phyloP scores from a whole-genome alignment of 805 yeast genomes.

The Schizosaccharomyces japonicus region DNA sequence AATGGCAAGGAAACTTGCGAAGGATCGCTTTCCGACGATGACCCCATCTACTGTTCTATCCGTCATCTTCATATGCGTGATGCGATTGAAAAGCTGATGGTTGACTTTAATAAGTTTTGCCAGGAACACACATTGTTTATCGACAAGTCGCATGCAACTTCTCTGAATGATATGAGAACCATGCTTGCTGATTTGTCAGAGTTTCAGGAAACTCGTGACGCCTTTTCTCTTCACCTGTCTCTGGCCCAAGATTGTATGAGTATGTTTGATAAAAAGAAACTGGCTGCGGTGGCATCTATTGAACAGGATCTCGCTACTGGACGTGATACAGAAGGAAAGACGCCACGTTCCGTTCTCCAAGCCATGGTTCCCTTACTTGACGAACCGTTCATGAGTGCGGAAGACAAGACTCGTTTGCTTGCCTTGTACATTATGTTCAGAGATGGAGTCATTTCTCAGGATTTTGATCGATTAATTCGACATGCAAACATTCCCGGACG shows the following conservation, averaged over 20 bases:
- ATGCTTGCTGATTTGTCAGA: slow-evolving; percentile 28
- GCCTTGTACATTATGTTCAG: slow-evolving; percentile 55
- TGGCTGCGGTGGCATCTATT: slow-evolving; percentile 55
- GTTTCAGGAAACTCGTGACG: slow-evolving; percentile 17
- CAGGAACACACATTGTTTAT: slow-evolving; percentile 46
- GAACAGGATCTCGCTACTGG: slow-evolving; percentile 72
- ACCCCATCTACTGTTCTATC: slow-evolving; percentile 46
- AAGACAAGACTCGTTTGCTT: slow-evolving; percentile 54
- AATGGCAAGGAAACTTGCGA: slow-evolving; percentile 22
- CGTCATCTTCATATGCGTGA: slow-evolving; percentile 57
- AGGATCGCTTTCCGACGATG: slow-evolving; percentile 33
- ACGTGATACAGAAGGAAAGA: slow-evolving; percentile 39
- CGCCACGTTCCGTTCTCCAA: slow-evolving; percentile 32
- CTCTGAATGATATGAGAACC: slow-evolving; percentile 48
- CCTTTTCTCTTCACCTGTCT: slow-evolving; percentile 17
- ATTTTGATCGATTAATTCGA: slow-evolving; percentile 41
- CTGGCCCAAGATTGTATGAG: slow-evolving; percentile 38
- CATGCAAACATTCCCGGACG: slow-evolving; percentile 25
- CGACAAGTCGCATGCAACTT: slow-evolving; percentile 32
- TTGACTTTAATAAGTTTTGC: slow-evolving; percentile 38
- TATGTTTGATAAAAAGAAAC: slow-evolving; percentile 29
- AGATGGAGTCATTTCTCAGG: slow-evolving; percentile 56
- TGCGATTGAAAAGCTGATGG: slow-evolving; percentile 36
- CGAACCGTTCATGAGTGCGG: slow-evolving; percentile 14
- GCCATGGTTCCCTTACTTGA: slow-evolving; percentile 32